Base-by-base conservation (phyloP, 306 rosid species). In the Trichosanthes truncata region DNA sequence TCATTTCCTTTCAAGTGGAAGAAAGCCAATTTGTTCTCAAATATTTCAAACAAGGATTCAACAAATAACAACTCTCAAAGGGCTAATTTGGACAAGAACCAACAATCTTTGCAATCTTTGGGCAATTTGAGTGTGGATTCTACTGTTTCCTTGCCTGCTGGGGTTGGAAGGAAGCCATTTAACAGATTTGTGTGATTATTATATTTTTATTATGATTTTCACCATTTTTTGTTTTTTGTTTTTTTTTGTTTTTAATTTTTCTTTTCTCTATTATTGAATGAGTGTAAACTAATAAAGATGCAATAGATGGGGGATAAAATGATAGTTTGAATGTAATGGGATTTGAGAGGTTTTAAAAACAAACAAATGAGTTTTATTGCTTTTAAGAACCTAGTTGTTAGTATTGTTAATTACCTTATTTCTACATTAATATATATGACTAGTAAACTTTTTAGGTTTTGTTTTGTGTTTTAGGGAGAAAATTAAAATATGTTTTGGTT, bases 141-240 rank as follows among this genome's bases (percentile, higher is more conserved):
- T 43, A 85, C 96, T 0, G 85, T 85, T 49, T 96, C 98, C 26
- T 79, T 96, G 90, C 99, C 99, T 1, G 90, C 86, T 6, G 91
- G 90, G 35, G 88, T 90, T 60, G 97, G 93, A 79, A 90, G 97
- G 84, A 93, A 84, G 90, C 99, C 99, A 55, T 96, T 96, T 91
- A 91, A 90, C 85, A 84, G 99, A 96, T 93, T 93, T 88, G 99
- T 90, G 98, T 96, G 99, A 96, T 89, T 86, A 79, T 20, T 83
- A 57, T 12, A 2, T n/a, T 55, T 3, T 77, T 79, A 55, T 69
- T 79, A 14, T 84, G 73, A 81, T 84, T 86, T 81, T 85, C 74
- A 86, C 83, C 90, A 41, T 83, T 84, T 51, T 84, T 78, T 49
- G 33, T 81, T 78, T 12, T 55, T 18, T 35, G 7, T 60, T 38